Evolutionary conservation across 1,139 yeast species (phyloP), one percentile per base, ranked within the genome.

Genomic region (Protomyces inouyei): DNA sequence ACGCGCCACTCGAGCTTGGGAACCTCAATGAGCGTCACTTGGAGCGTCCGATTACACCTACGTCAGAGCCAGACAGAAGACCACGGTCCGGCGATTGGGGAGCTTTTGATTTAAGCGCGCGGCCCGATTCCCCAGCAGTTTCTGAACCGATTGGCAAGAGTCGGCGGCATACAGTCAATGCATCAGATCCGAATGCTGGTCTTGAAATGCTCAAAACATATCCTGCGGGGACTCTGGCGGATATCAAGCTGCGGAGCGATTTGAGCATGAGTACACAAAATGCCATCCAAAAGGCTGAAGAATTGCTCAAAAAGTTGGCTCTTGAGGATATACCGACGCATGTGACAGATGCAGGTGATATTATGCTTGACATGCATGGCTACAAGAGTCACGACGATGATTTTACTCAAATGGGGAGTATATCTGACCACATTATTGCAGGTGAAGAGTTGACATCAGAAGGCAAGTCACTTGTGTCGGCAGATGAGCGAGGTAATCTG

Each of bases 351-450:
- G 89, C 90, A 71, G 98, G 98, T 12, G 97, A 92, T 73, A 81
- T 95, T 72, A 83, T 92, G 56, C 78, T 95, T 59, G 99, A 95
- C 76, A 89, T 93, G 86, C 96, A 91, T 71, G 99, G 99, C 32
- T 95, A 95, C 76, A 93, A 92, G 76, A 52, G 57, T 3, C 53
- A 59, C 23, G 63, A 59, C 8, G 63, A 59, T 14, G 63, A 59
- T 21, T 16, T 59, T 32, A 52, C 56, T 6, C 57, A 59, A 16
- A 28, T 59, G 35, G 88, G 96, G 40, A 89, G 87, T 70, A 86
- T 87, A 45, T 83, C 85, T 69, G 89, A 87, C 72, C 76, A 76
- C 55, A 72, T 76, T 48, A 70, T 73, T 55, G 76, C 79, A 4
- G 81, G 78, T 61, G 93, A 89, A 69, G 91, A 86, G 70, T 78